A percentile compares a stretch with the other conserved stretches of the same genome.
Evolutionary conservation across 805 yeast species (phyloP).

Genomic region (Schwanniomyces occidentalis): DNA sequence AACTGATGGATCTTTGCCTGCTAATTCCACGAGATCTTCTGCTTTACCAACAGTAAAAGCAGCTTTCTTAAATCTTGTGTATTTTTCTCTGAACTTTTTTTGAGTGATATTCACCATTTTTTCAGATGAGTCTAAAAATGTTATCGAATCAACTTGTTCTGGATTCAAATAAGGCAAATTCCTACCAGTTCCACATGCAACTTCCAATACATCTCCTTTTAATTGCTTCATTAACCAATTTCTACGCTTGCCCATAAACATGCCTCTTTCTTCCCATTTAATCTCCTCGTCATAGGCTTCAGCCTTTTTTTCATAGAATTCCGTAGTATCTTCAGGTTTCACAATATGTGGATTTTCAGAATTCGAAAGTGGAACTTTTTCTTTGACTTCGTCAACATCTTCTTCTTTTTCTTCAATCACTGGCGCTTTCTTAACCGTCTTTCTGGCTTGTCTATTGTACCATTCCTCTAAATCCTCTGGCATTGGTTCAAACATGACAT

Average conservation of each 20-base stretch:
- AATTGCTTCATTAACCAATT: constrained; percentile 77
- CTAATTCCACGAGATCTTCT: constrained; percentile 68
- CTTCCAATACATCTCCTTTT: constrained; percentile 89
- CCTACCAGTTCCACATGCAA: constrained; percentile 95
- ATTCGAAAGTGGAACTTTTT: constrained; percentile 31
- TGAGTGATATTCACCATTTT: constrained; percentile 84
- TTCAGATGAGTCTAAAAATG: constrained; percentile 81
- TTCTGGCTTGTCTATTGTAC: constrained; percentile 37
- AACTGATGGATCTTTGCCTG: constrained; percentile 38
- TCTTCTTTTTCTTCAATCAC: constrained; percentile 16
- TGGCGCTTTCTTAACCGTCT: constrained; percentile 22
- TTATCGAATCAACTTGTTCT: constrained; percentile 63
- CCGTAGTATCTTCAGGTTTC: constrained; percentile 79
- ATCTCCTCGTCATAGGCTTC: constrained; percentile 78
- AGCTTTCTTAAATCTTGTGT: constrained; percentile 67
- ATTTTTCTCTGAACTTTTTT: constrained; percentile 65
- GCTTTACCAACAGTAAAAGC: constrained; percentile 92
- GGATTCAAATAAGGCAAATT: constrained; percentile 75
- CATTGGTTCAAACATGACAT: constrained; percentile 39
- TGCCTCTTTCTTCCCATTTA: constrained; percentile 67
- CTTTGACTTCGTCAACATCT: constrained; percentile 13
- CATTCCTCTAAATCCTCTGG: constrained; percentile 43
- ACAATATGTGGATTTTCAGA: constrained; percentile 47
- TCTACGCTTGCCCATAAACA: constrained; percentile 63
- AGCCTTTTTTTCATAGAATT: constrained; percentile 76